Base-by-base conservation (phyloP, 768 basidiomycete species). In the Tylopilus vinaceipallidus region DNA sequence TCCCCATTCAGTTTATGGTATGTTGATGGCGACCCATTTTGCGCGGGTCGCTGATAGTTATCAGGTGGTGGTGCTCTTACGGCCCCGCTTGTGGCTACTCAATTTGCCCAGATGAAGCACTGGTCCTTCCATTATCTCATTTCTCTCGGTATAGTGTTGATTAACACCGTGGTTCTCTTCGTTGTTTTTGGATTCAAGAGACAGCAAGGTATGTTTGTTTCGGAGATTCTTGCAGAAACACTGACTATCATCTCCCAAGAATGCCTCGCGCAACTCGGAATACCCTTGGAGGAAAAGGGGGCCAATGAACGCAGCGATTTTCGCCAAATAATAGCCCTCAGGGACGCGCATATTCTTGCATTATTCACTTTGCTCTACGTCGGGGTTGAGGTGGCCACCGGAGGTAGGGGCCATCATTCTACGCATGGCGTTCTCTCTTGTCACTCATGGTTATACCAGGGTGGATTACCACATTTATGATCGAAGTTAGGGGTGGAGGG, bases 381-480 rank as follows among this genome's bases (percentile, higher is more conserved):
- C 37, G 79, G 79, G n/a, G 68, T 72, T 17, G 79, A 80, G 48
- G 79, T 79, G 17, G 76, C 78, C 1, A 62, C 76, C 12, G 78
- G 78, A 60, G 74, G 77, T 75, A 50, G 42, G 45, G 27, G 14
- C 5, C 3, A 2, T 2, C 14, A 22, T 13, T 2, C 16, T 33
- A 12, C 17, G n/a, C 46, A 13, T 13, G 27, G 39, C 24, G 17
- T 20, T 24, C n/a, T 12, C 14, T 17, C 7, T n/a, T n/a, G n/a
- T n/a, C n/a, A n/a, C n/a, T n/a, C n/a, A n/a, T n/a, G n/a, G n/a
- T n/a, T n/a, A n/a, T n/a, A n/a, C 12, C 22, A 80, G 83, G 84
- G 7, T 87, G 85, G 85, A 84, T 84, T 36, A 83, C 84, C 6
- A 83, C 84, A 0, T 86, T 74, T 49, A 69, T 76, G 16, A 71